Conservation (phyloP, 345 rosid genomes). For the Streptanthus diversifolius region DNA sequence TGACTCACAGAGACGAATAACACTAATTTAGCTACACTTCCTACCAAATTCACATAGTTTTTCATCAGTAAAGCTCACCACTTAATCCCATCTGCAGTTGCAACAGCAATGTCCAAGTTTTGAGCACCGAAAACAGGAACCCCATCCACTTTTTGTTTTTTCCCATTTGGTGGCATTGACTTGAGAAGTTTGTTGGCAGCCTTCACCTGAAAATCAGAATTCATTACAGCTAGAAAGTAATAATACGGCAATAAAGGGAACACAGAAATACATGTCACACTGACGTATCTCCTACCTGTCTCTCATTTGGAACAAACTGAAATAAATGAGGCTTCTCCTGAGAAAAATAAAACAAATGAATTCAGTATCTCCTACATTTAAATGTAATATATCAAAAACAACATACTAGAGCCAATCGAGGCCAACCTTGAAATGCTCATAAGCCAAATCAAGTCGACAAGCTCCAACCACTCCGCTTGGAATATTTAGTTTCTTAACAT, state of each 20-base stretch:
- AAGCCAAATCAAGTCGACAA: slow-evolving; percentile 97
- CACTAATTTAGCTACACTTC: not conserved
- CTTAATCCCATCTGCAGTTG: slow-evolving; percentile 84
- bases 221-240: not conserved
- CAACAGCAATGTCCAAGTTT: slow-evolving; percentile 94
- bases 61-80: slow-evolving; percentile 48
- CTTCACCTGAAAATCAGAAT: slow-evolving; percentile 56
- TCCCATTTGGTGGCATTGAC: slow-evolving; percentile 49
- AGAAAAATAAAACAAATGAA: slow-evolving; percentile 1
- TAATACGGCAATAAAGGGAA: not conserved
- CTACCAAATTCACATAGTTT: not conserved
- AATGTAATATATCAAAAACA: not conserved
- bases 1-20: not conserved
- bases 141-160: slow-evolving; percentile 63
- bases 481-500: slow-evolving; percentile 79
- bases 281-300: slow-evolving; percentile 51
- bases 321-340: slow-evolving; percentile 91
- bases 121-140: slow-evolving; percentile 94
- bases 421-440: slow-evolving; percentile 92
- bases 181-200: slow-evolving; percentile 85
- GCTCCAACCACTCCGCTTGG: slow-evolving; percentile 97
- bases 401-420: slow-evolving; percentile 1
- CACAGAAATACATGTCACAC: not conserved
- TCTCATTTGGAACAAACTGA: slow-evolving; percentile 95
- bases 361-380: not conserved